Conservation (phyloP, 345 rosid genomes). For the Diplotaxis tenuifolia region DNA sequence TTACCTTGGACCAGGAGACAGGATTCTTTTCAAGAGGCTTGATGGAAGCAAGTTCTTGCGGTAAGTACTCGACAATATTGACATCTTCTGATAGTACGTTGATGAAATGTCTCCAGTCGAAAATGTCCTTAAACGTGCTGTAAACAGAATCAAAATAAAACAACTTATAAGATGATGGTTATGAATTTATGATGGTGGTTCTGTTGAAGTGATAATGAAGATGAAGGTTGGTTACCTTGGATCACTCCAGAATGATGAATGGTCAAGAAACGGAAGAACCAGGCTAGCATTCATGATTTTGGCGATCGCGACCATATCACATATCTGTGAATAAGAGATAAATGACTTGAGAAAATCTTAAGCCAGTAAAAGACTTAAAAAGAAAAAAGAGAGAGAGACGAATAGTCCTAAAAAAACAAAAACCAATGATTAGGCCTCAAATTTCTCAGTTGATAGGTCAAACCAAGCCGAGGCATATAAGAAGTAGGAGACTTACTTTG, state of each 20-base stretch:
- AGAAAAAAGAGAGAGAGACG: neutral
- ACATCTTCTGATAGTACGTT: conserved; percentile 53
- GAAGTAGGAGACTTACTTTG: conserved; percentile 41
- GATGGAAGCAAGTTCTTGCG: conserved; percentile 38
- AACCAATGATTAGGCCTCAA: neutral
- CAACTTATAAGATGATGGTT: neutral
- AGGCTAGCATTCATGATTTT: conserved; percentile 72
- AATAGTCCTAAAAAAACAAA: conserved; percentile 22
- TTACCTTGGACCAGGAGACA: conserved; percentile 71
- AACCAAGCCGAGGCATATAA: neutral
- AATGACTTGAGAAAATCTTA: neutral
- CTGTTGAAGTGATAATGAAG: neutral
- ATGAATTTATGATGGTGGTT: neutral
- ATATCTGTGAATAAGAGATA: conserved; percentile 42
- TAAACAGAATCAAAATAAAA: neutral
- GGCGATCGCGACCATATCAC: conserved; percentile 76
- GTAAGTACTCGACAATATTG: conserved; percentile 51
- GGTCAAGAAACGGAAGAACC: conserved; percentile 68
- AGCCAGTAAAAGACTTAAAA: neutral
- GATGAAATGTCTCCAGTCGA: conserved; percentile 65
- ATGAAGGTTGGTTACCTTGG: conserved; percentile 44
- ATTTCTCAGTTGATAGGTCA: neutral
- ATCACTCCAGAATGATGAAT: conserved; percentile 75
- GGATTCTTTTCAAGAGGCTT: conserved; percentile 51
- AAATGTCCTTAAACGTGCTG: conserved; percentile 68